These are phyloP conservation scores for Senna siamea DNA, from an alignment of 306 rosid species.

Conservation along the genomic window DNA sequence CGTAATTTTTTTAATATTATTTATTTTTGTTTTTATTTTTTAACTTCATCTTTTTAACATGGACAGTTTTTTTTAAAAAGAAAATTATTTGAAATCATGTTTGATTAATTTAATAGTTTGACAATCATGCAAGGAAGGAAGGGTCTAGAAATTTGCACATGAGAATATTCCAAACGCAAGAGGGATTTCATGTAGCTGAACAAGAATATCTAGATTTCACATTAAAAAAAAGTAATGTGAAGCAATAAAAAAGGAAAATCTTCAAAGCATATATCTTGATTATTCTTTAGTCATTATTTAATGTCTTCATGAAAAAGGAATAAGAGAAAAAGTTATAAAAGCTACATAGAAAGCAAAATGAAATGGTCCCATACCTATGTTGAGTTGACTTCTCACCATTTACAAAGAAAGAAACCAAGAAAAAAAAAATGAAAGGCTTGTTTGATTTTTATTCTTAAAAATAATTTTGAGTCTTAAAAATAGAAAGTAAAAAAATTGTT, in stretches of 20 bases:
- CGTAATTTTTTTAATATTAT: too few relatives aligned
- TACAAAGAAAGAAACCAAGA: not conserved
- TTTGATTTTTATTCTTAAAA: too few relatives aligned
- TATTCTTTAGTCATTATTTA: not conserved
- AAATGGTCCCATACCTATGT: slow-evolving; percentile 52
- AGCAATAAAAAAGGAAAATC: not conserved
- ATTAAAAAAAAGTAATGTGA: not conserved
- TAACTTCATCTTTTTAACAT: too few relatives aligned
- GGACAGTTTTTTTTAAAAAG: too few relatives aligned
- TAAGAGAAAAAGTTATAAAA: not conserved
- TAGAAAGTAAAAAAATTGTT: too few relatives aligned
- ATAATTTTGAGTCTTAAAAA: too few relatives aligned
- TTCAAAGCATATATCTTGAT: not conserved
- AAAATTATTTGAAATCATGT: not conserved
- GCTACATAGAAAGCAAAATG: slow-evolving; percentile 4
- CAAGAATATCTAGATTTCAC: not conserved
- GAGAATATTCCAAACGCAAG: slow-evolving; percentile 39
- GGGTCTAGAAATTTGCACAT: not conserved
- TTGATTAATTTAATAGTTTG: not conserved
- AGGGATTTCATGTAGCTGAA: slow-evolving; percentile 21
- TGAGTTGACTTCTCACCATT: slow-evolving; percentile 54
- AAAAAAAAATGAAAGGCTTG: too few relatives aligned
- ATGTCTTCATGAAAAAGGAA: slow-evolving; percentile 6
- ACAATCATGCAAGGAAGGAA: not conserved
- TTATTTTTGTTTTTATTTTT: too few relatives aligned